These are phyloP conservation scores for Cornus suecica DNA, from an alignment of 148 eudicot genomes.

Conservation along the genomic window DNA sequence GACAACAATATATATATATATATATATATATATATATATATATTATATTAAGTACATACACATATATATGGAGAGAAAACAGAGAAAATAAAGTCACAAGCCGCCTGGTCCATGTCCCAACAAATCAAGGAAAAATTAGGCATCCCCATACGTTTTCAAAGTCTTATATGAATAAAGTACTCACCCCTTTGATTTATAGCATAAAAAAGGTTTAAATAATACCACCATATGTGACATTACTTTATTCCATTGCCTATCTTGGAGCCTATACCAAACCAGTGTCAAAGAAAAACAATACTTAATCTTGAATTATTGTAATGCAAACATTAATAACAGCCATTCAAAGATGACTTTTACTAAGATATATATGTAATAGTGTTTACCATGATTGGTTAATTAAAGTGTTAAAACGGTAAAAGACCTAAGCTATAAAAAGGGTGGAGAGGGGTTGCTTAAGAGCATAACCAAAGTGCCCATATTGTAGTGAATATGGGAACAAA, in stretches of 20 bases:
- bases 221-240: background rate
- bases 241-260: background rate
- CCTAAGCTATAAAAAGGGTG: conserved; percentile 25
- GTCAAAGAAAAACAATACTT: background rate
- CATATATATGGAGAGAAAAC: no score
- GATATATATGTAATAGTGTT: background rate
- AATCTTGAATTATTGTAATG: background rate
- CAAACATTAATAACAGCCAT: background rate
- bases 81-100: no score
- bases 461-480: conserved; percentile 16
- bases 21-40: no score
- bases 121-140: no score
- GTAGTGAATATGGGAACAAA: conserved; percentile 3
- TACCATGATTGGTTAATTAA: background rate
- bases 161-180: no score
- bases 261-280: background rate
- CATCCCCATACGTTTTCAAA: no score
- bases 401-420: background rate
- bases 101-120: no score
- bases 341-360: background rate
- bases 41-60: no score
- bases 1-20: no score
- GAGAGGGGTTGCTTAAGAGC: conserved; percentile 5
- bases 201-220: background rate
- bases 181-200: no score